A percentile compares a stretch with the other conserved stretches of the same genome.
phyloP scores from a whole-genome alignment of 2,329 filamentous ascomycete genomes.

The Phaeosphaeriaceae sp. region DNA sequence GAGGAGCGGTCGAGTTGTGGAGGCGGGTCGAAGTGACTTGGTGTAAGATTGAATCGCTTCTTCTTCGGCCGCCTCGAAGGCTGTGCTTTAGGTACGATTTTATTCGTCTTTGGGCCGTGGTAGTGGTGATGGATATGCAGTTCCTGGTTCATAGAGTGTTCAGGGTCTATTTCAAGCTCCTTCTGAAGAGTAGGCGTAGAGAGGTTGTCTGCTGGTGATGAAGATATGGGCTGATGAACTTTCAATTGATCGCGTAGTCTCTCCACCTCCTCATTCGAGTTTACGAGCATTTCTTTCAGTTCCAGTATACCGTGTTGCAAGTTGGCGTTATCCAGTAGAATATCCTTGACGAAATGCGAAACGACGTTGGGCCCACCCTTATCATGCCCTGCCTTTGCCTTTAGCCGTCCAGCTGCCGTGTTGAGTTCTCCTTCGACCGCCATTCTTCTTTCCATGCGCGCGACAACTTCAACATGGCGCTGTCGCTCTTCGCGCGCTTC shows the following conservation, averaged over 20 bases:
- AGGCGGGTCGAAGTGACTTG: slow-evolving; percentile 56
- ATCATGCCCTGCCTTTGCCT: slow-evolving; percentile 69
- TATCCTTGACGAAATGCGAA: slow-evolving; percentile 95
- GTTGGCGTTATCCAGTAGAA: slow-evolving; percentile 93
- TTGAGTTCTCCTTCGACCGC: slow-evolving; percentile 82
- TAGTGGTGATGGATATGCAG: slow-evolving; percentile 96
- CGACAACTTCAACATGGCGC: slow-evolving; percentile 79
- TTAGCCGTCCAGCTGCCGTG: slow-evolving; percentile 77
- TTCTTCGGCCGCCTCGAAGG: slow-evolving; percentile 66
- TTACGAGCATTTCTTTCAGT: slow-evolving; percentile 85
- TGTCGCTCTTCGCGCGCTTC: slow-evolving; percentile 82
- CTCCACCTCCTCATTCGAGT: slow-evolving; percentile 93
- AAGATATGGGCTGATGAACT: slow-evolving; percentile 72
- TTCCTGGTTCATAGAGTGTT: slow-evolving; percentile 55
- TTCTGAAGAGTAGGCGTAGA: slow-evolving; percentile 65
- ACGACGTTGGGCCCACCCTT: slow-evolving; percentile 73
- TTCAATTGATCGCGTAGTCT: slow-evolving; percentile 80
- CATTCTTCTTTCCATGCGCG: slow-evolving; percentile 82
- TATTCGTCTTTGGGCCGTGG: slow-evolving; percentile 59
- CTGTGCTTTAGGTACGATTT: slow-evolving; percentile 55
- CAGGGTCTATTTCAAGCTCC: slow-evolving; percentile 64
- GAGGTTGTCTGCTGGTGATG: slow-evolving; percentile 33
- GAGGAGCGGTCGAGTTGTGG: slow-evolving; percentile 53
- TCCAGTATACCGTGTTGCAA: slow-evolving; percentile 91
- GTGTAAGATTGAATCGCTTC: slow-evolving; percentile 71